A percentile compares a stretch with the other conserved stretches of the same genome.
Evolutionary conservation across 2,329 filamentous ascomycete genomes (phyloP).

Genomic region (Corinectria fuckeliana): DNA sequence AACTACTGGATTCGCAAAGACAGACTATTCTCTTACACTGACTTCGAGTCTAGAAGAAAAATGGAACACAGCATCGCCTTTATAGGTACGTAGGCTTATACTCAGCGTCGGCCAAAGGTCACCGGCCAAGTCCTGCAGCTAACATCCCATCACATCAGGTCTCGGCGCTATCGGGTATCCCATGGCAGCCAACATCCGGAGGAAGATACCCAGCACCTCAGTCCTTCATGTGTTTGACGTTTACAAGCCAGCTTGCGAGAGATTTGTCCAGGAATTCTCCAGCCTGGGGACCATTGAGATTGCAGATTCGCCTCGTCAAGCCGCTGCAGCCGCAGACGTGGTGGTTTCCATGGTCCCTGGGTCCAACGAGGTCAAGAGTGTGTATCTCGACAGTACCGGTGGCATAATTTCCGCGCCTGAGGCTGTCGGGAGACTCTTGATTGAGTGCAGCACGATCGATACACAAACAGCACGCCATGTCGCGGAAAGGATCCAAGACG

Average conservation of each 20-base stretch:
- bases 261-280: neutral
- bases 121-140: neutral
- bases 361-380: neutral
- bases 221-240: neutral
- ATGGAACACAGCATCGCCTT: neutral
- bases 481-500: neutral
- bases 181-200: neutral
- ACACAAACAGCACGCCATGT: conserved; percentile 1
- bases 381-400: conserved; percentile 2
- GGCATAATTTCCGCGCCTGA: conserved; percentile 6
- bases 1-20: neutral
- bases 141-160: neutral
- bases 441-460: conserved; percentile 20
- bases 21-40: too few relatives aligned
- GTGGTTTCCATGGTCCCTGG: conserved; percentile 12
- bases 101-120: neutral
- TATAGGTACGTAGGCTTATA: neutral
- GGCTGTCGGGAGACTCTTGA: neutral
- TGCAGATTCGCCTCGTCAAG: neutral
- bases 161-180: neutral
- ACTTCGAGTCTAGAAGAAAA: neutral
- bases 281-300: neutral
- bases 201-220: neutral
- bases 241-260: neutral
- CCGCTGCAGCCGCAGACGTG: neutral